phyloP scores from a whole-genome alignment of 2,329 filamentous ascomycete genomes.

The Rutstroemia sp. region DNA sequence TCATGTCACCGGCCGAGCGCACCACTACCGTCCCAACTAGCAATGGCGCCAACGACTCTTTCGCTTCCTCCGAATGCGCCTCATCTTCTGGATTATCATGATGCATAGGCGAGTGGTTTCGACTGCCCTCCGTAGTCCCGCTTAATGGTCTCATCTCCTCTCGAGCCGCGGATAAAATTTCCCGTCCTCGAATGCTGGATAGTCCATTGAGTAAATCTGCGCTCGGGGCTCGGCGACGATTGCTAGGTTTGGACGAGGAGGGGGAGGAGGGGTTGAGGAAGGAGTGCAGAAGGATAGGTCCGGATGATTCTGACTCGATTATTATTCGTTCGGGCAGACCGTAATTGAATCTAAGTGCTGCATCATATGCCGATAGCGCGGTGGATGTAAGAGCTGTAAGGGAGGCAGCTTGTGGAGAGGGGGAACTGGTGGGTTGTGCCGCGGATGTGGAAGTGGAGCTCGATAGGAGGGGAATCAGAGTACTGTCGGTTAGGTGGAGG shows the following conservation, averaged over 20 bases:
- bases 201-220: background rate
- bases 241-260: background rate
- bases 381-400: slow-evolving; percentile 45
- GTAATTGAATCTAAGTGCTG: slow-evolving; percentile 44
- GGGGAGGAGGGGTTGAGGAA: slow-evolving; percentile 35
- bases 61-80: background rate
- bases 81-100: background rate
- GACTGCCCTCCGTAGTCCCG: slow-evolving; percentile 12
- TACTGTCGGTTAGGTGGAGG: slow-evolving; percentile 42
- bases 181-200: background rate
- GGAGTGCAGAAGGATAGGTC: slow-evolving; percentile 35
- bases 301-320: slow-evolving; percentile 42
- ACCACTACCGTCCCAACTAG: slow-evolving; percentile 50
- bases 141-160: slow-evolving; percentile 22
- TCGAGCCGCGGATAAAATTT: slow-evolving; percentile 12
- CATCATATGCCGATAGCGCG: slow-evolving; percentile 45
- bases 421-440: slow-evolving; percentile 4
- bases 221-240: background rate
- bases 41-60: slow-evolving; percentile 33
- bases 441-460: slow-evolving; percentile 24
- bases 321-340: slow-evolving; percentile 50
- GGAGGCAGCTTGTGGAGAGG: slow-evolving; percentile 33
- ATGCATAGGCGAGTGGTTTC: background rate
- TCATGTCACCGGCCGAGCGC: slow-evolving; percentile 37
- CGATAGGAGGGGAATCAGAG: slow-evolving; percentile 50